Conservation (phyloP, 768 basidiomycete species). For the Trametes gibbosa region DNA sequence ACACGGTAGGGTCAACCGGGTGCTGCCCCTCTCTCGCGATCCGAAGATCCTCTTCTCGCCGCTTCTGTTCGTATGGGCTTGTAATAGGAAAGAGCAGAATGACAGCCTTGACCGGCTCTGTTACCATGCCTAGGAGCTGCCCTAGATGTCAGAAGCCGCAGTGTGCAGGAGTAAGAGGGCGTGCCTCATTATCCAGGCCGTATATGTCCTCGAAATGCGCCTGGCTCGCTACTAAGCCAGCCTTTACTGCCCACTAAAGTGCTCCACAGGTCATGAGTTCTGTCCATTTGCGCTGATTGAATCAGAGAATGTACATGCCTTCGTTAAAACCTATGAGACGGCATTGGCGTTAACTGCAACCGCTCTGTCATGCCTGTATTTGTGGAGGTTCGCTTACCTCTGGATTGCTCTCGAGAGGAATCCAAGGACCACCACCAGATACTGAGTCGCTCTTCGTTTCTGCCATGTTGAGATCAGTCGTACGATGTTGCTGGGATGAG, state of each 20-base stretch:
- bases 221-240: conserved; percentile 52
- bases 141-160: not conserved
- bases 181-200: conserved; percentile 66
- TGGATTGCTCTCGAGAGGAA: conserved; percentile 80
- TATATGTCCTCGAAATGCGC: conserved; percentile 68
- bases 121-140: conserved; percentile 69
- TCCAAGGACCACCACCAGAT: conserved; percentile 43
- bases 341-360: not conserved
- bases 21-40: conserved; percentile 46
- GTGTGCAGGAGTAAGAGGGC: conserved; percentile 12
- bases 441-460: not conserved
- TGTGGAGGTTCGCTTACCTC: conserved; percentile 34
- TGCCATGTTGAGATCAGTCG: not conserved
- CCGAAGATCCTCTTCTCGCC: conserved; percentile 57
- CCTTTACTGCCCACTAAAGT: conserved; percentile 64
- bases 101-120: conserved; percentile 77
- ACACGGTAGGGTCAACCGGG: conserved; percentile 57
- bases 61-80: conserved; percentile 45
- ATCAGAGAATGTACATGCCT: not conserved
- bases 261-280: not conserved
- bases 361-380: too few relatives aligned
- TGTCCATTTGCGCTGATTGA: too few relatives aligned
- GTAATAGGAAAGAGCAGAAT: conserved; percentile 80
- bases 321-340: conserved; percentile 34
- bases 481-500: not conserved